Evolutionary conservation across 108 stramenopile species (phyloP), one percentile per base, ranked within the genome.

Genomic region (Fragilaria radians): DNA sequence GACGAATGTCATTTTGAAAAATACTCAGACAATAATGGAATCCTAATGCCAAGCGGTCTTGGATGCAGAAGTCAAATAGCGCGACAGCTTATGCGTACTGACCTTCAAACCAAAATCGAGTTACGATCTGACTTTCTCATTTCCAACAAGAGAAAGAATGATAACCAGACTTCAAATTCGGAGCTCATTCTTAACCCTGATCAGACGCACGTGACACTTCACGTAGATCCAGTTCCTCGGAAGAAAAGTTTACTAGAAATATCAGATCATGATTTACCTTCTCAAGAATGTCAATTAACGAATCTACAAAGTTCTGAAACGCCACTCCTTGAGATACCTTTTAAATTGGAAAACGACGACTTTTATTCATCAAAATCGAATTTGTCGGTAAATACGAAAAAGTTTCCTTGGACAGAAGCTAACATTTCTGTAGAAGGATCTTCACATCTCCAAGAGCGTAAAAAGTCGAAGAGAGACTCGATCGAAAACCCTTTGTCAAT

Each of bases 51-150:
- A 32, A 61, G 72, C 53, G 81, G 80, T 9, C 59, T 86, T 48
- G 74, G 71, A 26, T 90, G 88, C 85, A 66, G 81, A 54, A 70
- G 78, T 27, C 83, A 77, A 24, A 45, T 53, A 42, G 69, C 67
- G 30, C 71, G 82, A 5, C 81, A 83, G 23, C 74, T 87, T 17
- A 71, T 79, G 7, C 36, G 14, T 11, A 42, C 36, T 14, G 36
- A 42, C 14, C 14, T 42, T 7, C 36, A 42, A 42, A 7, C 36
- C 14, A 11, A 7, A 11, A 14, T 42, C 36, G 14, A 42, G 36
- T 42, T 42, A 14, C 36, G 25, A 52, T 52, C 22, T 22, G 52
- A 52, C 22, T 1, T 23, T 27, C 22, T 25, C 26, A 18, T 52
- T 23, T 26, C 2, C 2, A 22, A 48, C 47, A 48, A 4, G 23